These are phyloP conservation scores for Epichloe baconii DNA, from an alignment of 2,329 filamentous ascomycete genomes.

Conservation along the genomic window DNA sequence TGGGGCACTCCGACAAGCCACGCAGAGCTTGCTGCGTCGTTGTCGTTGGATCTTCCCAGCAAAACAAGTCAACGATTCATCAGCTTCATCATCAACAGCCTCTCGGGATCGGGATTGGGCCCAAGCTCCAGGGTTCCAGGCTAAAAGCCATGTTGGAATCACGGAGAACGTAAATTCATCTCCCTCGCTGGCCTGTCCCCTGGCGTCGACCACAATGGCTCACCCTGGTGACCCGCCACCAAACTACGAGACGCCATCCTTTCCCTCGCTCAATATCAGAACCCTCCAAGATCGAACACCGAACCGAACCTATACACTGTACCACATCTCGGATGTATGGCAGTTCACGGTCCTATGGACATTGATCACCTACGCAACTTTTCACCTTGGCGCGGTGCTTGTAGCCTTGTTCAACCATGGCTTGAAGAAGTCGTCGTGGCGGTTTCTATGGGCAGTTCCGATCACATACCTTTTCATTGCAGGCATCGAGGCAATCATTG, in stretches of 20 bases:
- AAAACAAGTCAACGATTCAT: background rate
- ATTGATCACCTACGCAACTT: constrained; percentile 60
- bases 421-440: constrained; percentile 41
- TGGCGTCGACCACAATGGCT: constrained; percentile 3
- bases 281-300: constrained; percentile 29
- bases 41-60: background rate
- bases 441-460: constrained; percentile 58
- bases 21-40: background rate
- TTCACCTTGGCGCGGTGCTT: constrained; percentile 58
- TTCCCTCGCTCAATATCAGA: constrained; percentile 74
- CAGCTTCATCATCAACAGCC: background rate
- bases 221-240: constrained; percentile 22
- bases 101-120: background rate
- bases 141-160: background rate
- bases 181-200: background rate
- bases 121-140: background rate
- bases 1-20: background rate
- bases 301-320: constrained; percentile 46
- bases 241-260: constrained; percentile 53
- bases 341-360: constrained; percentile 84
- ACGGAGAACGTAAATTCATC: background rate
- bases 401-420: constrained; percentile 64
- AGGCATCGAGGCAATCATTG: constrained; percentile 62
- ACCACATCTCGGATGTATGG: constrained; percentile 66
- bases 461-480: constrained; percentile 58